These are phyloP conservation scores for Fusarium sp. DNA, from an alignment of 2,329 filamentous ascomycete species.

Conservation along the genomic window DNA sequence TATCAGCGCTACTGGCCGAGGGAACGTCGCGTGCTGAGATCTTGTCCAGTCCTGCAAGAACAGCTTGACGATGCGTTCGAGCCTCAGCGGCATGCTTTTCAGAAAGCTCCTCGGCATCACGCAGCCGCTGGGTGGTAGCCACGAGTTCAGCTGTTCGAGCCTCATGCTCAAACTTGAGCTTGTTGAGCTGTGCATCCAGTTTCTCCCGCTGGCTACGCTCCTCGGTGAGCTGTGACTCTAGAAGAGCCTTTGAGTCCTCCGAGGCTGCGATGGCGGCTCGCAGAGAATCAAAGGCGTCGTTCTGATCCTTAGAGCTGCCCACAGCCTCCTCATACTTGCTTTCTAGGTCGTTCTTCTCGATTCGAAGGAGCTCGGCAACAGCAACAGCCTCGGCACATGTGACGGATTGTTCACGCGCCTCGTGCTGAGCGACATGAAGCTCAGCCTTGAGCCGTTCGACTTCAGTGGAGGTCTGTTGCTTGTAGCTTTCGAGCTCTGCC, in stretches of 20 bases:
- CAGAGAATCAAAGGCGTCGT: constrained; percentile 74
- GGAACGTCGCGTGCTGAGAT: constrained; percentile 64
- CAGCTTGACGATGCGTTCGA: constrained; percentile 79
- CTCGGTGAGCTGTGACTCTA: constrained; percentile 84
- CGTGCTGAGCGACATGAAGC: constrained; percentile 78
- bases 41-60: constrained; percentile 83
- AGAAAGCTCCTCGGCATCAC: constrained; percentile 85
- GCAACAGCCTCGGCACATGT: constrained; percentile 77
- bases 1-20: constrained; percentile 57
- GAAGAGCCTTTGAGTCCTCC: constrained; percentile 73
- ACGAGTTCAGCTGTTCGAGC: constrained; percentile 79
- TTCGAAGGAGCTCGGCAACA: constrained; percentile 73
- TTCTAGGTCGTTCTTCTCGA: constrained; percentile 84
- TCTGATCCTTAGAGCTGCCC: constrained; percentile 72
- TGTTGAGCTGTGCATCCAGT: constrained; percentile 77
- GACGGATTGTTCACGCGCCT: constrained; percentile 82
- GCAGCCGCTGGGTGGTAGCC: constrained; percentile 73
- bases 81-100: constrained; percentile 90
- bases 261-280: constrained; percentile 81
- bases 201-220: constrained; percentile 78
- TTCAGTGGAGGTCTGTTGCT: constrained; percentile 83
- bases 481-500: constrained; percentile 81
- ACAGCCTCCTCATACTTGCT: constrained; percentile 71
- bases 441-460: constrained; percentile 86
- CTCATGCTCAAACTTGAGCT: constrained; percentile 84